Evolutionary conservation across 176 grass and related monocot species (phyloP).

Genomic region (Carex kokanica): DNA sequence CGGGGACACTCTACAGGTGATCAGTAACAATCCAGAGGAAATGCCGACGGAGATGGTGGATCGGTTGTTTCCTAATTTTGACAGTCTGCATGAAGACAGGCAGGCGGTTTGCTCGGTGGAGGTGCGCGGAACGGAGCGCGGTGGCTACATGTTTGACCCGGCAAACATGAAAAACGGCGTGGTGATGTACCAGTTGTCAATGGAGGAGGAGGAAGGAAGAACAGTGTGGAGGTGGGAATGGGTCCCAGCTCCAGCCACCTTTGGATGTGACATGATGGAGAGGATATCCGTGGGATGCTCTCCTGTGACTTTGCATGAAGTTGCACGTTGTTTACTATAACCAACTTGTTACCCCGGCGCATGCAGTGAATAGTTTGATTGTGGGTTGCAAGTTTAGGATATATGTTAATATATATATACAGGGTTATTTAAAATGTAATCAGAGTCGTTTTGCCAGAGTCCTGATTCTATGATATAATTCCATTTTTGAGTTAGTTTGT

Average conservation of each 20-base stretch:
- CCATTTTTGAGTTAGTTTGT: too few relatives aligned
- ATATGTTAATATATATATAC: too few relatives aligned
- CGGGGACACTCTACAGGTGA: slow-evolving; percentile 44
- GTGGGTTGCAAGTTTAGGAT: too few relatives aligned
- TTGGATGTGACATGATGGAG: slow-evolving; percentile 26
- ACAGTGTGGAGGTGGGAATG: slow-evolving; percentile 59
- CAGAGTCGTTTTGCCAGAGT: too few relatives aligned
- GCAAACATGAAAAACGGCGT: too few relatives aligned
- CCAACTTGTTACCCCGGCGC: not conserved
- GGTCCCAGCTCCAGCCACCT: slow-evolving; percentile 38
- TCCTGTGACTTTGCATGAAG: slow-evolving; percentile 41
- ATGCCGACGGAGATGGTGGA: slow-evolving; percentile 55
- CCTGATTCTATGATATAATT: too few relatives aligned
- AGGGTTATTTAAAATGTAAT: too few relatives aligned
- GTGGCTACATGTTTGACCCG: slow-evolving; percentile 81
- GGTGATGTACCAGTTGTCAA: slow-evolving; percentile 48
- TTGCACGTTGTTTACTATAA: not conserved
- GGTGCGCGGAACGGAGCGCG: slow-evolving; percentile 37
- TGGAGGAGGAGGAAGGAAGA: not conserved
- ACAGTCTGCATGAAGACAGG: slow-evolving; percentile 25
- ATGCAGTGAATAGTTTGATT: too few relatives aligned
- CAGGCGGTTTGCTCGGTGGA: slow-evolving; percentile 32
- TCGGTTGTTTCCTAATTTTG: slow-evolving; percentile 35
- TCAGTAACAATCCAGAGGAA: not conserved
- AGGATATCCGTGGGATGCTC: slow-evolving; percentile 52